Conservation (phyloP, 2,329 filamentous ascomycete species). For the Aspergillus glaucus region DNA sequence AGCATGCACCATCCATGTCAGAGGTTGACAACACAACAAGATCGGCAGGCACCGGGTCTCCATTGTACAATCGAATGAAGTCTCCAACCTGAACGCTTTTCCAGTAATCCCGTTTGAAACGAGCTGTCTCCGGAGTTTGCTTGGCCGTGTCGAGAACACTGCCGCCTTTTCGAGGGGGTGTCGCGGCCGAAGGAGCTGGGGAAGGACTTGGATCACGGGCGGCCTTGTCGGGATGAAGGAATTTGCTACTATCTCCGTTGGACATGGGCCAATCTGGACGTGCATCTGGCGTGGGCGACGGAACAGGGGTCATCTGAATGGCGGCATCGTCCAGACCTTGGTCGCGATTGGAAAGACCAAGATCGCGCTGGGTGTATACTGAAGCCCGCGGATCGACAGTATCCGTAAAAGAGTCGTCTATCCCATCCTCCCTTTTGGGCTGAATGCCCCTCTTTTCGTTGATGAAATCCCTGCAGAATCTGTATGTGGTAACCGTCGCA, state of each 20-base stretch:
- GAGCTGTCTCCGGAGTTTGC: constrained; percentile 61
- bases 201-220: constrained; percentile 21
- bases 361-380: constrained; percentile 48
- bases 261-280: constrained; percentile 38
- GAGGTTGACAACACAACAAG: constrained; percentile 88
- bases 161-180: constrained; percentile 46
- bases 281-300: constrained; percentile 63
- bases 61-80: constrained; percentile 92
- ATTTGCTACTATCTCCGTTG: constrained; percentile 23
- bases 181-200: constrained; percentile 18
- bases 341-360: constrained; percentile 44
- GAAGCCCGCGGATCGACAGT: constrained; percentile 52
- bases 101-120: constrained; percentile 91
- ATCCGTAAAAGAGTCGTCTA: constrained; percentile 62
- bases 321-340: constrained; percentile 50
- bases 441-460: constrained; percentile 40
- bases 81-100: constrained; percentile 94
- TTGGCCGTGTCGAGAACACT: constrained; percentile 68
- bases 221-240: constrained; percentile 26
- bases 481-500: constrained; percentile 51
- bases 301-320: constrained; percentile 94
- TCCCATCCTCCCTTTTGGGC: constrained; percentile 41
- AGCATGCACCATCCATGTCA: constrained; percentile 88
- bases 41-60: constrained; percentile 91
- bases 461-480: constrained; percentile 45